Conservation (phyloP, 495 filamentous ascomycete species). For the Hyaloscypha variabilis region DNA sequence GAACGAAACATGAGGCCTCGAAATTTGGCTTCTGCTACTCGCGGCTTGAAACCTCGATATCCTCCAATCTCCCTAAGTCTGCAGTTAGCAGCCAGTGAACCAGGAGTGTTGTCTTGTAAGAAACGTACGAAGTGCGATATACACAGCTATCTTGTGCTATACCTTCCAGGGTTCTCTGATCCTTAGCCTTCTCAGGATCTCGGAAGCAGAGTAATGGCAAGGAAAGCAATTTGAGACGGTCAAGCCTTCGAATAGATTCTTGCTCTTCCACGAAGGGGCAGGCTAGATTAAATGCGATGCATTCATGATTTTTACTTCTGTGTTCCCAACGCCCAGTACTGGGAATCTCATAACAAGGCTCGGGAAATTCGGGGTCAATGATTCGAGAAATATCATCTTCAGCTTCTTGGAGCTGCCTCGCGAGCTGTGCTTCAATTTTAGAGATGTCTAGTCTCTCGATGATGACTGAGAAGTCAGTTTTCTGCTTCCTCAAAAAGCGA, state of each 20-base stretch:
- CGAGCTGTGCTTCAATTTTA: not conserved
- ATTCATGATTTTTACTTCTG: no score
- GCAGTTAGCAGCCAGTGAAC: no score
- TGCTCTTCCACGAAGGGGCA: not conserved
- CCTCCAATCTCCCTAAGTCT: not conserved
- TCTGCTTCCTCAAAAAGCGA: not conserved
- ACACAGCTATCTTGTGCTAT: not conserved
- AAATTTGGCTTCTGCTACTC: constrained; percentile 7
- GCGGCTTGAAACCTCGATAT: not conserved
- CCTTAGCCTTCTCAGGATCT: not conserved
- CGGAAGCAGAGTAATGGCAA: not conserved
- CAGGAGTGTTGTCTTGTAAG: no score
- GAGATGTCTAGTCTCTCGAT: not conserved
- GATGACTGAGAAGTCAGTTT: not conserved
- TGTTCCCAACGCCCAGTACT: not conserved
- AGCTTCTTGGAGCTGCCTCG: not conserved
- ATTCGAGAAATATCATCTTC: not conserved
- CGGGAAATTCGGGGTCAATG: not conserved
- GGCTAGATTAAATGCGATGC: no score
- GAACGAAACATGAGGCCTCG: not conserved
- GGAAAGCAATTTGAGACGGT: not conserved
- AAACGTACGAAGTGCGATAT: not conserved
- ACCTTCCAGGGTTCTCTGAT: not conserved
- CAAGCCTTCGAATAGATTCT: not conserved
- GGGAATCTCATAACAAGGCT: not conserved